A percentile compares a stretch with the other conserved stretches of the same genome.
Evolutionary conservation across 345 rosid species (phyloP).

Genomic region (Anastatica hierochuntica): DNA sequence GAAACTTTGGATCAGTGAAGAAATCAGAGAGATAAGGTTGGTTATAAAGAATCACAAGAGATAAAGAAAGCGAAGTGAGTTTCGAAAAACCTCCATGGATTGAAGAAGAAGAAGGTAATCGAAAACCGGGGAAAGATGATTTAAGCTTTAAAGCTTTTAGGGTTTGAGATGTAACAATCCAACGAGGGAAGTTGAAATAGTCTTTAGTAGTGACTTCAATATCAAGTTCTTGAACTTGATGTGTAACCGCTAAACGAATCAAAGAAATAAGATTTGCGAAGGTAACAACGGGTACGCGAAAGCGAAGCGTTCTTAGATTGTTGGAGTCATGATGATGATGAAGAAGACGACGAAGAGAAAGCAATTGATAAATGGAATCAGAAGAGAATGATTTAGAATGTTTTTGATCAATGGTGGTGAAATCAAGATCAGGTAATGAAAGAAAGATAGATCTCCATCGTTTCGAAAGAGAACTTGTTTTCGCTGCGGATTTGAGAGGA

Average conservation of each 20-base stretch:
- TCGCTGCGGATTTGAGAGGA: conserved; percentile 50
- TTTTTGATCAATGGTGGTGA: conserved; percentile 37
- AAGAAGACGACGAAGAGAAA: conserved; percentile 16
- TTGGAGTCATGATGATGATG: conserved; percentile 20
- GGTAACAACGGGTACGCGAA: conserved; percentile 43
- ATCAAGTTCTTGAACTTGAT: conserved; percentile 59
- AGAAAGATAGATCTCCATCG: conserved; percentile 65
- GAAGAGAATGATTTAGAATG: conserved; percentile 12
- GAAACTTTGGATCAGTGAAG: conserved; percentile 61
- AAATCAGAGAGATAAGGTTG: conserved; percentile 49
- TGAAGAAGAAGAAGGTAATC: conserved; percentile 53
- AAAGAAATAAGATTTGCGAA: conserved; percentile 52
- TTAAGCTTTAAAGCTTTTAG: conserved; percentile 42
- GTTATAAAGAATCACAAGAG: conserved; percentile 36
- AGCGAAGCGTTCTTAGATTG: conserved; percentile 49
- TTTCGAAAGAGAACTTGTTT: conserved; percentile 49
- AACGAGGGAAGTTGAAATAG: conserved; percentile 67
- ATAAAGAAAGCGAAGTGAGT: conserved; percentile 42
- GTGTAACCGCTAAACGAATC: conserved; percentile 62
- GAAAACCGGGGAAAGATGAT: conserved; percentile 57
- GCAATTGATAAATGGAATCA: conserved; percentile 12
- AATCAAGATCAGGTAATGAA: conserved; percentile 84
- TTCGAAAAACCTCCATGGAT: conserved; percentile 47
- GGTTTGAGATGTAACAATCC: conserved; percentile 42
- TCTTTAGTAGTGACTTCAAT: conserved; percentile 67